These are phyloP conservation scores for Lactarius hatsudake DNA, from an alignment of 768 basidiomycete genomes.

Conservation along the genomic window DNA sequence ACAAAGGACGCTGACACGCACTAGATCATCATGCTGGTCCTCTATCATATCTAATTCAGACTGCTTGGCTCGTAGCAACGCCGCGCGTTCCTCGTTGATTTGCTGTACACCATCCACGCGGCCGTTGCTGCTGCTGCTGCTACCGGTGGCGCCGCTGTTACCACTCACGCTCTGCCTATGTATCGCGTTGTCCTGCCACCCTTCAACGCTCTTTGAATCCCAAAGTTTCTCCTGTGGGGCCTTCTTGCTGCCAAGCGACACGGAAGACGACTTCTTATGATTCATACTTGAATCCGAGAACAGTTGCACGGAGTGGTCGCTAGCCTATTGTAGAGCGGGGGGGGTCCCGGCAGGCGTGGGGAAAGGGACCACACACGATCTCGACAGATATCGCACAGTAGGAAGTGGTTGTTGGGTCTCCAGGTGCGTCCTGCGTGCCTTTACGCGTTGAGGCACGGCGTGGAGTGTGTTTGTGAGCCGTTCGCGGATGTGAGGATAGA, in stretches of 20 bases:
- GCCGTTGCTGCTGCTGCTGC: not conserved
- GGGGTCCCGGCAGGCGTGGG: not conserved
- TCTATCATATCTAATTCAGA: conserved; percentile 54
- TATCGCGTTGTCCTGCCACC: not conserved
- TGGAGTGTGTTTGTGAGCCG: conserved; percentile 5
- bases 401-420: conserved; percentile 54
- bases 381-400: conserved; percentile 65
- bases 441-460: conserved; percentile 9
- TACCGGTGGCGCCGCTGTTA: conserved; percentile 16
- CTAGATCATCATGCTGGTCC: conserved; percentile 70
- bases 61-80: conserved; percentile 58
- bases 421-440: conserved; percentile 4
- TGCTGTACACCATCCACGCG: conserved; percentile 20
- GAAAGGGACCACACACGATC: conserved; percentile 43
- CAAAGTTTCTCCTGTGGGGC: conserved; percentile 10
- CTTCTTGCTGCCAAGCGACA: conserved; percentile 11
- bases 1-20: conserved; percentile 38
- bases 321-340: not conserved
- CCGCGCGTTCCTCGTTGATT: conserved; percentile 40
- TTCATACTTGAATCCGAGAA: conserved; percentile 6
- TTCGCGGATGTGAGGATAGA: conserved; percentile 21
- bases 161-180: conserved; percentile 5
- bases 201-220: conserved; percentile 1
- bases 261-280: conserved; percentile 19
- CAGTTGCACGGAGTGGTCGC: not conserved